phyloP scores from a whole-genome alignment of 345 rosid genomes.

The rapeseed (Brassica napus) region DNA sequence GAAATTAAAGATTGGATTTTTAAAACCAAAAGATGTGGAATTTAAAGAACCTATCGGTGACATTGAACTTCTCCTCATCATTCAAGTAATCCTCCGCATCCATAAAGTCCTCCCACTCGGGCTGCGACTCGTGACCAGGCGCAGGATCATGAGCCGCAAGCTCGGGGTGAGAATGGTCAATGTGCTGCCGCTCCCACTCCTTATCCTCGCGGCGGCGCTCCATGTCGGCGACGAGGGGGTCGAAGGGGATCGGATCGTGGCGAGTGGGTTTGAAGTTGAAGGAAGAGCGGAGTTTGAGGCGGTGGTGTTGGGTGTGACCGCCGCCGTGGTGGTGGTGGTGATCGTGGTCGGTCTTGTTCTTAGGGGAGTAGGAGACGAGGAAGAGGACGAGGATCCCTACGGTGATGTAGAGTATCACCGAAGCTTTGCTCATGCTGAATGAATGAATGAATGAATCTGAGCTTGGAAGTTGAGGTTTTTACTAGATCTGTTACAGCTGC shows the following conservation, averaged over 20 bases:
- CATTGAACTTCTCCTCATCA: constrained; percentile 79
- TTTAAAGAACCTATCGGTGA: constrained; percentile 61
- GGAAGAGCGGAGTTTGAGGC: constrained; percentile 59
- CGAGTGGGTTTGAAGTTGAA: constrained; percentile 49
- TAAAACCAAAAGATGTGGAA: background rate
- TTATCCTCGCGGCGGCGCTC: constrained; percentile 79
- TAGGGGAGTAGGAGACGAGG: constrained; percentile 56
- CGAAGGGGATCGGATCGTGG: constrained; percentile 63
- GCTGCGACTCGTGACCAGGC: constrained; percentile 73
- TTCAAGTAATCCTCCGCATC: constrained; percentile 94
- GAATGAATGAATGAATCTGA: background rate
- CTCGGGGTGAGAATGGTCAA: constrained; percentile 70
- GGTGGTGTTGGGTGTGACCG: constrained; percentile 46
- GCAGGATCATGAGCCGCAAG: constrained; percentile 38
- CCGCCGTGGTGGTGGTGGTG: constrained; percentile 4
- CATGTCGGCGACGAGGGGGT: constrained; percentile 70
- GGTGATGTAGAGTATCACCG: constrained; percentile 49
- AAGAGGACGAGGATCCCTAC: constrained; percentile 55
- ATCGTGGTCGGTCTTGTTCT: constrained; percentile 32
- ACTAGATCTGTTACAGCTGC: constrained; percentile 17
- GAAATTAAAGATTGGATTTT: background rate
- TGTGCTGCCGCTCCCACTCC: constrained; percentile 76
- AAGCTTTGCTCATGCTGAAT: constrained; percentile 41
- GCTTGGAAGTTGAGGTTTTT: constrained; percentile 21
- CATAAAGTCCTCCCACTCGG: constrained; percentile 94